phyloP scores from a whole-genome alignment of 2,329 filamentous ascomycete species.

The Penicillium corylophilum region DNA sequence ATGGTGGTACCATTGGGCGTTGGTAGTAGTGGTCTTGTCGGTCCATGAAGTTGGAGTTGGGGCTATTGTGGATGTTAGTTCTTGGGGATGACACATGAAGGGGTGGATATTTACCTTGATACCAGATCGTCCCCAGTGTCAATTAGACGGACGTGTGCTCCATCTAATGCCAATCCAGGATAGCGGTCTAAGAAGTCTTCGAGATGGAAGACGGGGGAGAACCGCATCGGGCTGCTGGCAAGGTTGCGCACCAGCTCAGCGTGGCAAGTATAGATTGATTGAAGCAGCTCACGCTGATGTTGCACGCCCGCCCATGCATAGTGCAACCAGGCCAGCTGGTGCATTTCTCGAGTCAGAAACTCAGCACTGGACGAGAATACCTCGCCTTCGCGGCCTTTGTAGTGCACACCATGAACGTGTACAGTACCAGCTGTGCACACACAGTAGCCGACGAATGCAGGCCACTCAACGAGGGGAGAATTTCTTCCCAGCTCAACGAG shows the following conservation, averaged over 20 bases:
- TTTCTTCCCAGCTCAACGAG: constrained; percentile 76
- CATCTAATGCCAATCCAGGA: constrained; percentile 68
- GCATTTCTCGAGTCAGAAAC: constrained; percentile 74
- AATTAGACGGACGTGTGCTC: constrained; percentile 69
- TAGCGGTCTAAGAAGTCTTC: constrained; percentile 89
- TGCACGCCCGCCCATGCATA: constrained; percentile 76
- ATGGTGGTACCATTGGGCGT: constrained; percentile 16
- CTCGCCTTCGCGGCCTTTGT: constrained; percentile 62
- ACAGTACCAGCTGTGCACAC: constrained; percentile 84
- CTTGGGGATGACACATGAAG: not conserved
- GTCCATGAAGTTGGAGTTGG: constrained; percentile 11
- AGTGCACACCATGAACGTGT: constrained; percentile 82
- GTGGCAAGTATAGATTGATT: constrained; percentile 76
- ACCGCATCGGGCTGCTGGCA: constrained; percentile 67
- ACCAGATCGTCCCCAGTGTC: constrained; percentile 61
- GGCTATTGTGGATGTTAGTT: constrained; percentile 4
- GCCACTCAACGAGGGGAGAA: constrained; percentile 75
- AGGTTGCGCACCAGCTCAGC: constrained; percentile 74
- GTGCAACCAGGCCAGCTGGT: constrained; percentile 72
- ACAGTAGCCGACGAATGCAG: constrained; percentile 81
- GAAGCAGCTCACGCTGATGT: constrained; percentile 75
- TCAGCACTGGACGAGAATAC: constrained; percentile 66
- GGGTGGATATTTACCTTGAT: constrained; percentile 10
- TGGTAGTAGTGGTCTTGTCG: constrained; percentile 23
- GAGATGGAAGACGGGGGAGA: constrained; percentile 76